Base-by-base conservation (phyloP, 1,139 yeast genomes). In the Kodamaea sp. region DNA sequence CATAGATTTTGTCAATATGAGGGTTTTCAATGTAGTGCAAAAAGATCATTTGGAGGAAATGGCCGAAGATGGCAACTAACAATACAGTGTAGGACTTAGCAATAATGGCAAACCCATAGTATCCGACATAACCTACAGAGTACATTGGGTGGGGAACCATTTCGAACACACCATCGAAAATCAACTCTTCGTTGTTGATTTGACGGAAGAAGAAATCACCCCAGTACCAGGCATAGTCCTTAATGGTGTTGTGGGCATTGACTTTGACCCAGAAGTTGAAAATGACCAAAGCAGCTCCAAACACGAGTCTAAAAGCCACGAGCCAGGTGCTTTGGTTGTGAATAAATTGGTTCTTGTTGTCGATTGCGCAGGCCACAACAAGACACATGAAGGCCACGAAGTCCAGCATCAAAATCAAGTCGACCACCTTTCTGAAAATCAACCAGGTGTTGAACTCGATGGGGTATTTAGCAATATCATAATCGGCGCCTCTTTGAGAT, bases 161-260 rank as follows among this genome's bases (percentile, higher is more conserved):
- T 59, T 87, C 95, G 57, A 86, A 87, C 8, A 87, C 95, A 29
- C 96, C 96, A 57, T 88, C 95, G 61, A 87, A 87, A 22, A 87
- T 83, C 51, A 87, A 73, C 43, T 84, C 83, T 52, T 82, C 79
- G 47, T 86, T 80, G 48, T 72, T 74, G 47, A 79, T 87, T 55
- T 86, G 84, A 42, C 90, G 73, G 61, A 84, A 85, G 70, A 87
- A 87, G 63, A 87, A 87, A 58, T 87, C 96, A 21, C 96, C 96
- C 96, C 96, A 87, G 60, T 87, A 87, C 96, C 96, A 87, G 9
- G 96, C 96, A 55, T 81, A 88, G 58, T 87, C 96, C 55, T 87
- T 86, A 37, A 87, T 90, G 15, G 88, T 90, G 47, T 89, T 76
- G 57, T 87, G 96, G 24, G 96, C 96, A 59, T 87, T 92, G 11